phyloP scores from a whole-genome alignment of 371 early-diverging fungal genomes.

The Syncephalastrum monosporum region DNA sequence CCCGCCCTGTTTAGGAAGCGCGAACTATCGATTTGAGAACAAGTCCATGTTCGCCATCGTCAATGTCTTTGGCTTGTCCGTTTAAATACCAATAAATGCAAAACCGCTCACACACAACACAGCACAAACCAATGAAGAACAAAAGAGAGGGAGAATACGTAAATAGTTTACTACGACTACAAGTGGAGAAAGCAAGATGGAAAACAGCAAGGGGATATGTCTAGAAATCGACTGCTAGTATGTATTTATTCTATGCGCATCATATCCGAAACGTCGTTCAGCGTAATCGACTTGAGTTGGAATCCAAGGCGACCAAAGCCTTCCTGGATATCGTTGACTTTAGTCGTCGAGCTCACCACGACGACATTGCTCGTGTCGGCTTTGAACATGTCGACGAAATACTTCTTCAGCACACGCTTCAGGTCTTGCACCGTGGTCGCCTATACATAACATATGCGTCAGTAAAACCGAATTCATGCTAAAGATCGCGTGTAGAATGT shows the following conservation, averaged over 20 bases:
- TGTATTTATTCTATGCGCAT: not conserved
- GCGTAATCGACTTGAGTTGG: constrained; percentile 25
- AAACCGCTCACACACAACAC: too few relatives aligned
- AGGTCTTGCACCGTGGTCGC: constrained; percentile 45
- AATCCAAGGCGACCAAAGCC: constrained; percentile 41
- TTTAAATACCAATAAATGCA: constrained; percentile 2
- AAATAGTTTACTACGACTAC: not conserved
- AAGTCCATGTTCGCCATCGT: constrained; percentile 71
- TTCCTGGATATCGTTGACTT: constrained; percentile 47
- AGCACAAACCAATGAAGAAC: not conserved
- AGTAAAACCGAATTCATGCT: not conserved
- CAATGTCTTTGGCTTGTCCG: constrained; percentile 62
- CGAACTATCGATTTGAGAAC: constrained; percentile 64
- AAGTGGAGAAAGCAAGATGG: not conserved
- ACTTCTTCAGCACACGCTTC: constrained; percentile 38
- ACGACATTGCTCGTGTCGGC: constrained; percentile 55
- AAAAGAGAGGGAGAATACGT: not conserved
- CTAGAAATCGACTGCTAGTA: not conserved
- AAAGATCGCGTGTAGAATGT: not conserved
- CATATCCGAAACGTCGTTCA: constrained; percentile 35
- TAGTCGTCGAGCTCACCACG: constrained; percentile 54
- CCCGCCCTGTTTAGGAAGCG: constrained; percentile 44
- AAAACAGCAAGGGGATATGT: not conserved
- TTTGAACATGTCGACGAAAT: constrained; percentile 55
- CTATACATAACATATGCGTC: constrained; percentile 16